phyloP scores from a whole-genome alignment of 371 early-diverging fungal species.

The Amoeboaphelidium protococcarum region DNA sequence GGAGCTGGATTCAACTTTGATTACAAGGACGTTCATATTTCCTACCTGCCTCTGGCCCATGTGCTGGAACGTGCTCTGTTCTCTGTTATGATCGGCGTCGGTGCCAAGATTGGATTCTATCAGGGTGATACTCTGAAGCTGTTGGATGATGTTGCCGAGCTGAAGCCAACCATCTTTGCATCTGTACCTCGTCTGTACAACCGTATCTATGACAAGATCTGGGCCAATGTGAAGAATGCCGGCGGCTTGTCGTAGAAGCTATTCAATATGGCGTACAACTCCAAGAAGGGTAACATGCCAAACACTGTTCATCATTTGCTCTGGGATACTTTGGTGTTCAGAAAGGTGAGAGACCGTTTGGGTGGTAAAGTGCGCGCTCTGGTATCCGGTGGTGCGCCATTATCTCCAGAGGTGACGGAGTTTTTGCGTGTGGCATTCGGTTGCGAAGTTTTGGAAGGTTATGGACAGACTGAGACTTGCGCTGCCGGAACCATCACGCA shows the following conservation, averaged over 20 bases:
- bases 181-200: conserved; percentile 92
- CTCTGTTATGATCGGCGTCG: conserved; percentile 18
- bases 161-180: conserved; percentile 77
- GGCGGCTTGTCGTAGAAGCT: conserved; percentile 41
- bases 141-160: conserved; percentile 59
- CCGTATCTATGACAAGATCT: conserved; percentile 80
- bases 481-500: conserved; percentile 14
- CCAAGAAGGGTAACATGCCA: conserved; percentile 41
- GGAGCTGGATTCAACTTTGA: conserved; percentile 7
- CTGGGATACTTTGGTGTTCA: conserved; percentile 63
- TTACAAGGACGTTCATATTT: conserved; percentile 25
- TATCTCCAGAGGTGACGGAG: conserved; percentile 7
- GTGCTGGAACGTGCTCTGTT: conserved; percentile 43
- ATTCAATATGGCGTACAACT: conserved; percentile 43
- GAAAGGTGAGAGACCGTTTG: conserved; percentile 21
- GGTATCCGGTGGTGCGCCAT: conserved; percentile 16
- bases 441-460: conserved; percentile 7
- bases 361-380: conserved; percentile 25
- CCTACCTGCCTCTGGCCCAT: conserved; percentile 85
- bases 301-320: conserved; percentile 26
- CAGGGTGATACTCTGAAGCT: conserved; percentile 51
- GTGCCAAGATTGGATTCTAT: conserved; percentile 46
- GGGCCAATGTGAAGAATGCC: conserved; percentile 45
- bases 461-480: conserved; percentile 21
- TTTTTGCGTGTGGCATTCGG: conserved; percentile 13